A percentile compares a stretch with the other conserved stretches of the same genome.
Conservation (phyloP, 371 early-diverging fungal genomes). For the Lichtheimia ornata region DNA sequence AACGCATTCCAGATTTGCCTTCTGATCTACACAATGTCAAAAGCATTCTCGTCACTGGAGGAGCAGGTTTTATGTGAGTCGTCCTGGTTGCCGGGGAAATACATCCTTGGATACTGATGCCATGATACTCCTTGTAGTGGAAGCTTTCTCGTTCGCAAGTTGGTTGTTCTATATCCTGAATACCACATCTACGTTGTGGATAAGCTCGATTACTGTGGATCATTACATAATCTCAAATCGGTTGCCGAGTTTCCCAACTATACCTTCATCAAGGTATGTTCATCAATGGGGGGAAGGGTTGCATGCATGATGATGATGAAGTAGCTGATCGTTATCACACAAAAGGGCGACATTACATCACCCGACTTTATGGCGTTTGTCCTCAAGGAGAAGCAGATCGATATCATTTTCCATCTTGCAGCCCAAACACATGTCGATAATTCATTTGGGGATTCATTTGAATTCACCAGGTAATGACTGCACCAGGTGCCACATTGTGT, state of each 20-base stretch:
- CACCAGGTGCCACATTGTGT: too few relatives aligned
- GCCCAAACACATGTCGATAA: constrained; percentile 90
- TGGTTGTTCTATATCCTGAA: constrained; percentile 71
- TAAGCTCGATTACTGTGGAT: constrained; percentile 84
- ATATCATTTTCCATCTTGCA: constrained; percentile 82
- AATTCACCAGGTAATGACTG: constrained; percentile 73
- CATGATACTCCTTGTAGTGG: constrained; percentile 33
- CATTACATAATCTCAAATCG: constrained; percentile 62
- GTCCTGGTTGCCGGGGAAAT: too few relatives aligned
- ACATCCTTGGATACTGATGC: too few relatives aligned
- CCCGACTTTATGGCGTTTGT: constrained; percentile 70
- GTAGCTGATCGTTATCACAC: not conserved
- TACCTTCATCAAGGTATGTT: constrained; percentile 65
- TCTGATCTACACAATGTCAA: constrained; percentile 38
- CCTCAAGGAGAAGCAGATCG: constrained; percentile 70
- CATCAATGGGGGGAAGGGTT: not conserved
- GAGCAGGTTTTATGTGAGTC: constrained; percentile 87
- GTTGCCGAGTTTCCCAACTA: constrained; percentile 61
- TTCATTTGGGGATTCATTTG: constrained; percentile 86
- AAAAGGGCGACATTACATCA: constrained; percentile 75
- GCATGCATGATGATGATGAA: not conserved
- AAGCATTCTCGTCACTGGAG: constrained; percentile 82
- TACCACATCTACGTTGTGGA: constrained; percentile 76
- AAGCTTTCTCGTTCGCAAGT: constrained; percentile 62
- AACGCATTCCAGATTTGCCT: constrained; percentile 30